A percentile compares a stretch with the other conserved stretches of the same genome.
Evolutionary conservation across 2,329 filamentous ascomycete genomes (phyloP).

Genomic region (Xylariaceae sp.): DNA sequence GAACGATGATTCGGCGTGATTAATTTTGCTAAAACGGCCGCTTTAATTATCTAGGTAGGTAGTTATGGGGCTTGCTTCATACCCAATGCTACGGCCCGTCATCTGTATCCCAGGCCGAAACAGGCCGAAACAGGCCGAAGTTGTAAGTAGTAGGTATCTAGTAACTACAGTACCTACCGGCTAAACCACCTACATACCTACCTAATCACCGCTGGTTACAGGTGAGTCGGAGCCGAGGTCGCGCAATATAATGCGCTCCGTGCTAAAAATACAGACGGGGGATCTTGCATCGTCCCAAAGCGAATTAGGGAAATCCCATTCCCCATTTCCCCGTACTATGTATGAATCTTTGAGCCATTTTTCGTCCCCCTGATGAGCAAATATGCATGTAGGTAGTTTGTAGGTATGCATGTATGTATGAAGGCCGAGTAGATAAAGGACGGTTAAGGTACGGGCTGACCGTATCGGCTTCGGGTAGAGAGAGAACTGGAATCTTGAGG

Average conservation of each 20-base stretch:
- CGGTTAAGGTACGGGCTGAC: too few species aligned
- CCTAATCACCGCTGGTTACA: neutral
- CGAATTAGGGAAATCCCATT: neutral
- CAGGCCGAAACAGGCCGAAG: neutral
- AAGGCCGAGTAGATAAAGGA: too few species aligned
- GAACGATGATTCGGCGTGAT: neutral
- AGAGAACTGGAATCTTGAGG: too few species aligned
- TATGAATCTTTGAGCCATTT: neutral
- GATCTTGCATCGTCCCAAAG: neutral
- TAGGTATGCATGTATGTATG: too few species aligned
- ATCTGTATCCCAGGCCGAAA: neutral
- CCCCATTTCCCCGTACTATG: neutral
- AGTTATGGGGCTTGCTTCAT: neutral
- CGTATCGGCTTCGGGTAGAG: too few species aligned
- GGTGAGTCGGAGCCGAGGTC: neutral
- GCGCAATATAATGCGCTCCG: neutral
- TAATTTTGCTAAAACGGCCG: neutral
- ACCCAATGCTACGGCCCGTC: neutral
- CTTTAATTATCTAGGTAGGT: neutral
- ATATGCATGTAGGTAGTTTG: too few species aligned
- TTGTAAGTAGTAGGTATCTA: too few species aligned
- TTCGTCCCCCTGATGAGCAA: neutral
- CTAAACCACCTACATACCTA: too few species aligned
- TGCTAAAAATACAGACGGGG: neutral
- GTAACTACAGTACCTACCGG: too few species aligned